phyloP scores from a whole-genome alignment of 2,329 filamentous ascomycete species.

The Aureobasidium melanogenum region DNA sequence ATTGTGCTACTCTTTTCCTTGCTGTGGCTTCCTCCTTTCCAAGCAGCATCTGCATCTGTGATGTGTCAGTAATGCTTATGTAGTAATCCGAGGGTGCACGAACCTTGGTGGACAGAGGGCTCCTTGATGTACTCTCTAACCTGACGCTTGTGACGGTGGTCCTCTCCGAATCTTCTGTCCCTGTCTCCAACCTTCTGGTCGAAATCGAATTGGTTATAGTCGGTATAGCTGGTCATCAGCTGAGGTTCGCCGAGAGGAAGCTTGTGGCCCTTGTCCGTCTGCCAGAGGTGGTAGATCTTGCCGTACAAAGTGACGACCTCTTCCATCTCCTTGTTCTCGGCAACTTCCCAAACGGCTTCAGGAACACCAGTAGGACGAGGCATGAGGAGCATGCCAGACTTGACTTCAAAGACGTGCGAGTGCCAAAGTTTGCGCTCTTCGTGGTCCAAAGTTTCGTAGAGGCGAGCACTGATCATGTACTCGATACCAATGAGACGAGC shows the following conservation, averaged over 20 bases:
- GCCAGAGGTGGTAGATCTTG: constrained; percentile 81
- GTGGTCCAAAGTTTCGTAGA: constrained; percentile 56
- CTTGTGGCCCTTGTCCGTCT: constrained; percentile 64
- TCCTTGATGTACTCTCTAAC: constrained; percentile 44
- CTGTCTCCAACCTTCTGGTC: constrained; percentile 40
- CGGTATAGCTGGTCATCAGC: constrained; percentile 56
- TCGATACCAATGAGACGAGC: constrained; percentile 76
- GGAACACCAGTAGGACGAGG: constrained; percentile 51
- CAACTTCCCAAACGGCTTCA: constrained; percentile 58
- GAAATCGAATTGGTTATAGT: constrained; percentile 39
- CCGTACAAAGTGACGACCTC: constrained; percentile 67
- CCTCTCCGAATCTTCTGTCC: constrained; percentile 46
- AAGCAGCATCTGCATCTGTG: constrained; percentile 39
- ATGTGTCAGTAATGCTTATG: not conserved
- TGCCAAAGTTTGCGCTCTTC: constrained; percentile 74
- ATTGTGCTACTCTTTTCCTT: not conserved
- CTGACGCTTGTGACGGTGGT: constrained; percentile 44
- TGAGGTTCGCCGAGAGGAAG: constrained; percentile 53
- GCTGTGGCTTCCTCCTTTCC: constrained; percentile 21
- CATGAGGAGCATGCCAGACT: constrained; percentile 73
- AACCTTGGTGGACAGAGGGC: constrained; percentile 34
- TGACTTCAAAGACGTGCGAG: constrained; percentile 65
- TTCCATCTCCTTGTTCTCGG: constrained; percentile 74
- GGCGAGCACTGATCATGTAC: constrained; percentile 68
- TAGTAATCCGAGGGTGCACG: not conserved